phyloP scores from a whole-genome alignment of 192 early-diverging fungal species.

The Glomus cerebriforme region DNA sequence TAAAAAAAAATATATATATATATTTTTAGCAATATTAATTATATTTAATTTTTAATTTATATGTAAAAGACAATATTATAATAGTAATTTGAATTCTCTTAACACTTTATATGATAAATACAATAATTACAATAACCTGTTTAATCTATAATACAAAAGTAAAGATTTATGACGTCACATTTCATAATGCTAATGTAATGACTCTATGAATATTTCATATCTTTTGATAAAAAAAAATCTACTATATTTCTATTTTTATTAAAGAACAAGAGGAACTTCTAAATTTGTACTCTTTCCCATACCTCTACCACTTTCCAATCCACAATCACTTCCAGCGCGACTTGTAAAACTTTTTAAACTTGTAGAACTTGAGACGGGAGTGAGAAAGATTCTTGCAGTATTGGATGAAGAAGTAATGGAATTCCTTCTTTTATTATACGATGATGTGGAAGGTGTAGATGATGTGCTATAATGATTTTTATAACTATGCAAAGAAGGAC shows the following conservation, averaged over 20 bases:
- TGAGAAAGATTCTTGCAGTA: constrained; percentile 2
- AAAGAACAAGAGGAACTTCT: not conserved
- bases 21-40: too few species aligned
- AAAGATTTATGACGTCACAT: too few species aligned
- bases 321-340: constrained; percentile 10
- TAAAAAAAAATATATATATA: too few species aligned
- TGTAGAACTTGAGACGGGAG: constrained; percentile 2
- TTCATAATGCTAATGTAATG: too few species aligned
- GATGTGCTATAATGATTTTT: not conserved
- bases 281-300: not conserved
- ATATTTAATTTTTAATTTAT: too few species aligned
- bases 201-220: too few species aligned
- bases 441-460: not conserved
- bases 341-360: constrained; percentile 8
- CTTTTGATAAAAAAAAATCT: not conserved
- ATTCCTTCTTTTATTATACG: not conserved
- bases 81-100: too few species aligned
- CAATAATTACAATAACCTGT: too few species aligned
- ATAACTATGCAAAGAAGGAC: not conserved
- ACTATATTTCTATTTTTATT: not conserved
- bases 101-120: too few species aligned
- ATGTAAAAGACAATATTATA: too few species aligned
- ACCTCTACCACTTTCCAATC: constrained; percentile 7
- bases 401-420: not conserved
- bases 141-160: too few species aligned